phyloP scores from a whole-genome alignment of 2,329 filamentous ascomycete genomes.

The Colletotrichum acutatum region DNA sequence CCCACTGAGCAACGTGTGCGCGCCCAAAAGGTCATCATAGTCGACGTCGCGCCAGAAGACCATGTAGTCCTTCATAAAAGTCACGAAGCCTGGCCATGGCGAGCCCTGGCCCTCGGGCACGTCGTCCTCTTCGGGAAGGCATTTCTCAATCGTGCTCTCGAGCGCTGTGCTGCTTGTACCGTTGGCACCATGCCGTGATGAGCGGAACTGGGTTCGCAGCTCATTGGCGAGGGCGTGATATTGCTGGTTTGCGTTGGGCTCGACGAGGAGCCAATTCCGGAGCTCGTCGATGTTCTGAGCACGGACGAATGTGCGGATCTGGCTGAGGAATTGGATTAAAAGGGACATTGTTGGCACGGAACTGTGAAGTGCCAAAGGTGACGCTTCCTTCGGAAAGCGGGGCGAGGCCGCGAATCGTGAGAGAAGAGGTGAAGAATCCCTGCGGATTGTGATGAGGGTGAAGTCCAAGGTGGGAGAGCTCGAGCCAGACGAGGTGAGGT shows the following conservation, averaged over 20 bases:
- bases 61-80: constrained; percentile 85
- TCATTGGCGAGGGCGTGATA: constrained; percentile 77
- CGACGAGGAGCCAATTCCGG: constrained; percentile 78
- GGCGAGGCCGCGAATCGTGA: constrained; percentile 1
- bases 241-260: constrained; percentile 74
- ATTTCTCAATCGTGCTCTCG: constrained; percentile 70
- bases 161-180: constrained; percentile 58
- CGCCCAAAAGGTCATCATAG: constrained; percentile 77
- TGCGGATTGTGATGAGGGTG: neutral
- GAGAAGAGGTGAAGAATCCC: neutral
- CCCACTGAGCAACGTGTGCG: constrained; percentile 79
- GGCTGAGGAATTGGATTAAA: constrained; percentile 74
- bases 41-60: constrained; percentile 84
- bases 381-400: neutral
- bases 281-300: constrained; percentile 73
- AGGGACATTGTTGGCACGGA: constrained; percentile 63
- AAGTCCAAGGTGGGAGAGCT: constrained; percentile 5
- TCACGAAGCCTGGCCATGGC: constrained; percentile 80
- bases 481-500: constrained; percentile 2
- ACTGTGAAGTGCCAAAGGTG: neutral
- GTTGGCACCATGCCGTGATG: neutral
- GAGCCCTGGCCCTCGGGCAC: constrained; percentile 72
- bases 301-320: constrained; percentile 71
- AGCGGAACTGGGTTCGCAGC: constrained; percentile 69
- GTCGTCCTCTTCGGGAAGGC: constrained; percentile 73